Base-by-base conservation (phyloP, 2,329 filamentous ascomycete genomes). In the Calonectria crousiana region DNA sequence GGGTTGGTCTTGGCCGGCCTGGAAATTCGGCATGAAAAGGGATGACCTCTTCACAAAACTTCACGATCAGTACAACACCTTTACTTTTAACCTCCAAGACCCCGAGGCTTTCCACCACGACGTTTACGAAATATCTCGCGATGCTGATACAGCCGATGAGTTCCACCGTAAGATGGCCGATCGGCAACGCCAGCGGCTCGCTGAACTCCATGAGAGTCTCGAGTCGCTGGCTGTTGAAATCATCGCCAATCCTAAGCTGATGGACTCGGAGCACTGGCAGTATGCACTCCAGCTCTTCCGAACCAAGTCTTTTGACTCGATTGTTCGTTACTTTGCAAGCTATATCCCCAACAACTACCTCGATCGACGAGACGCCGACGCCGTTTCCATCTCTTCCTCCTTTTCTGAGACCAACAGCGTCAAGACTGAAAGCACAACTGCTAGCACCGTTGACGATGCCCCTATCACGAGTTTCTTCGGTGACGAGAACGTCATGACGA, bases 11-110 rank as follows among this genome's bases (percentile, higher is more conserved):
- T 92, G 90, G 90, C 90, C 90, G 53, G 87, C 88, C 78, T 92
- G 90, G 90, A 92, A 92, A 83, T 92, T 92, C 85, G 90, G 89
- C 80, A 88, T 92, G 87, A 91, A 90, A 86, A 87, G 87, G 81
- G 87, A 88, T 71, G 90, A 91, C 79, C 88, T 92, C 83, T 88
- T 88, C 81, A 89, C 88, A 68, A 89, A 87, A 67, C 87, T 92
- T 16, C 89, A 92, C 78, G 88, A 91, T 76, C 88, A 89, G 81
- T 92, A 91, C 84, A 92, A 92, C 83, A 92, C 90, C 62, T 84
- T 91, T 69, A 84, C 88, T 66, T 88, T 88, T 67, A 85, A 87
- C 58, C 88, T 92, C 36, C 90, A 91, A 79, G 90, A 92, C 82
- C 88, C 89, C 76, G 88, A 91, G 75, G 90, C 90, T 67, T 92